Base-by-base conservation (phyloP, 177 flowering plant genomes). In the Vitis hybrid region DNA sequence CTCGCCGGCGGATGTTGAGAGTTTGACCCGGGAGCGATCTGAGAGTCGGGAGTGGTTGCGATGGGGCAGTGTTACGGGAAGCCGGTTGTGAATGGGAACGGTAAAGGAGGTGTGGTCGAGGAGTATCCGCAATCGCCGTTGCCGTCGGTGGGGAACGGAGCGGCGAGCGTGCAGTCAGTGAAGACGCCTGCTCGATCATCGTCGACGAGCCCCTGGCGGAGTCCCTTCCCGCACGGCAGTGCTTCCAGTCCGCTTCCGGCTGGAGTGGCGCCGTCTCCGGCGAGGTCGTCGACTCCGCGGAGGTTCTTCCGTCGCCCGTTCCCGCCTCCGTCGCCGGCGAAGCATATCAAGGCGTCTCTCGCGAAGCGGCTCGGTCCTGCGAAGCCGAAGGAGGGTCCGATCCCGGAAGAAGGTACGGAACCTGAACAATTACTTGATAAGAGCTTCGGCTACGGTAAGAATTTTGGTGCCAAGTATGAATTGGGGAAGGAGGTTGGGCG, bases 241-340 rank as follows among this genome's bases (percentile, higher is more conserved):
- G 26, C 73, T 2, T 77, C 85, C n/a, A 89, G 92, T 45, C 92
- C 93, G 1, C 75, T 89, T 1, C 93, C 97, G 0, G 84, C 57
- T 0, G 97, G 97, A 40, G 91, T 91, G 1, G 83, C 93, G 40
- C 97, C 97, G n/a, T 91, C 97, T 3, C 93, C 98, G 62, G 94
- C 86, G 17, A 82, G 91, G 77, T 60, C 76, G 65, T 82, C 97
- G 23, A 89, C 98, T n/a, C 94, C 98, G 4, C 68, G 83, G 76
- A 77, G 94, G 69, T 88, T 90, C 68, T 93, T 95, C 68, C 75
- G 81, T 45, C 70, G 89, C 73, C 94, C 96, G 40, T 91, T 93
- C 56, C 97, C 97, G 11, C 99, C 99, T 55, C 98, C 97, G 17
- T 93, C 98, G 0, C 99, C 99, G 48, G 99, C 98, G n/a, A 96